Percentiles rank a stretch among this genome's conserved stretches.
Conservation (phyloP, 805 yeast genomes). For the Naumovozyma dairenensis region DNA sequence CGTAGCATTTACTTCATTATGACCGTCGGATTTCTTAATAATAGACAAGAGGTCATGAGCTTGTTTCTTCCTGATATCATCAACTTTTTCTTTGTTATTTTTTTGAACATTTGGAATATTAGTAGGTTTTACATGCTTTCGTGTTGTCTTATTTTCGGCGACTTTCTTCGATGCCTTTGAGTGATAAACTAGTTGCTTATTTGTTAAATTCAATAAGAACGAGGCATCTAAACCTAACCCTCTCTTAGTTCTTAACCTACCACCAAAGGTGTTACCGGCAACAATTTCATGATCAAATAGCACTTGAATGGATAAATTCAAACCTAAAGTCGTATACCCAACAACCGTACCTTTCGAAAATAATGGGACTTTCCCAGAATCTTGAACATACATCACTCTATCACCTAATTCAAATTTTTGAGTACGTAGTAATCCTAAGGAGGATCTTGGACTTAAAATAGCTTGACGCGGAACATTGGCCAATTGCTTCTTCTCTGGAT, state of each 20-base stretch:
- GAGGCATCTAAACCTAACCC: constrained; percentile 80
- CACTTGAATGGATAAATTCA: constrained; percentile 53
- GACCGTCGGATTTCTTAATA: constrained; percentile 32
- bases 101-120: constrained; percentile 3
- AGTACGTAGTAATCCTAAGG: constrained; percentile 57
- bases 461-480: constrained; percentile 82
- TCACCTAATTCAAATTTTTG: constrained; percentile 85
- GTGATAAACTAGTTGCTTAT: constrained; percentile 67
- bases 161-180: constrained; percentile 47
- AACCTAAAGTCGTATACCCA: constrained; percentile 52
- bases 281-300: constrained; percentile 75
- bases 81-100: constrained; percentile 19
- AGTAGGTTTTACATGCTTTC: constrained; percentile 11
- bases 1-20: constrained; percentile 2
- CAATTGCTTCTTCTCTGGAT: constrained; percentile 44
- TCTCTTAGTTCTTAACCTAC: constrained; percentile 65
- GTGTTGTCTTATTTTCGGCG: constrained; percentile 27
- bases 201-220: constrained; percentile 65
- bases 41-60: constrained; percentile 37
- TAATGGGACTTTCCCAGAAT: constrained; percentile 81
- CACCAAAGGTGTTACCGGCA: constrained; percentile 75
- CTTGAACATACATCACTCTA: constrained; percentile 74
- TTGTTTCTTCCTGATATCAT: constrained; percentile 24
- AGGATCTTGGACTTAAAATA: constrained; percentile 62
- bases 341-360: constrained; percentile 87